Conservation (phyloP, 1,284 basidiomycete genomes). For the Microbotryum silenes-acaulis region DNA sequence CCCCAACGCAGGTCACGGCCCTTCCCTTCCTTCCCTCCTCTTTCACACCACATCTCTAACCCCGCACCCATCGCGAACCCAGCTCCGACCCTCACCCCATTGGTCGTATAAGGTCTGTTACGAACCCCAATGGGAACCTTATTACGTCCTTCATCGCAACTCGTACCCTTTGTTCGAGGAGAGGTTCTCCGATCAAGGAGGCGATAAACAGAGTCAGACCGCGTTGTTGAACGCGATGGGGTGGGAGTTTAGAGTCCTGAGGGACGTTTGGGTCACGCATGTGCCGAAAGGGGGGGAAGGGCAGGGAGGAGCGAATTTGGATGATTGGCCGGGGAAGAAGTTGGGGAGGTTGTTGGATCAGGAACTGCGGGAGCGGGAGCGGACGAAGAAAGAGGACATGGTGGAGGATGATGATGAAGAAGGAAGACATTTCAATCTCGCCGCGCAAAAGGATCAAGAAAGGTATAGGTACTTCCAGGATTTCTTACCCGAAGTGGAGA, state of each 20-base stretch:
- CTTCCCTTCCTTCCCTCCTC: conserved; percentile 18
- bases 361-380: not conserved
- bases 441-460: conserved; percentile 12
- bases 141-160: conserved; percentile 18
- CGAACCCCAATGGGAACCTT: conserved; percentile 28
- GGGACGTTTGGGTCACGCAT: conserved; percentile 15
- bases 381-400: not conserved
- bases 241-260: conserved; percentile 12
- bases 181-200: conserved; percentile 26
- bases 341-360: not conserved
- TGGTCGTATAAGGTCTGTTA: conserved; percentile 14
- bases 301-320: no score
- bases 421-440: conserved; percentile 11
- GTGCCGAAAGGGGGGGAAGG: not conserved
- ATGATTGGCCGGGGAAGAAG: no score
- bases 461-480: conserved; percentile 24
- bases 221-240: conserved; percentile 20
- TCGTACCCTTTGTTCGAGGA: conserved; percentile 25
- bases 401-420: not conserved
- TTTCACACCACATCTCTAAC: not conserved
- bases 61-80: not conserved
- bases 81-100: not conserved
- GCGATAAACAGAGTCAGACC: conserved; percentile 23
- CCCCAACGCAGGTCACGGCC: conserved; percentile 23
- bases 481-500: conserved; percentile 16